Conservation (phyloP, 2,329 filamentous ascomycete species). For the Colletotrichum cuscutae region DNA sequence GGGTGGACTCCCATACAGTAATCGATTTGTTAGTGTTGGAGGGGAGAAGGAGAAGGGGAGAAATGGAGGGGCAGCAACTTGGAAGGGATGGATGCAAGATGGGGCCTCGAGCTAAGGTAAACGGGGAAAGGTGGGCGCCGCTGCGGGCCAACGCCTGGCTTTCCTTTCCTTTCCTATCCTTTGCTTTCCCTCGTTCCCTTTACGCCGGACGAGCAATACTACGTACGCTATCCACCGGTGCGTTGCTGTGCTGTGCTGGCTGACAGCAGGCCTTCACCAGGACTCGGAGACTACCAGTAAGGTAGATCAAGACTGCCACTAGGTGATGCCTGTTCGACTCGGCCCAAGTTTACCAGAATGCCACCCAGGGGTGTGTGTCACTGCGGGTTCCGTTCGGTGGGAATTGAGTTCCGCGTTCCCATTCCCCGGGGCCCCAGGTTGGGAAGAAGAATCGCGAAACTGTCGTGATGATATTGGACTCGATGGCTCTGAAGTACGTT, state of each 20-base stretch:
- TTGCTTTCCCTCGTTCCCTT: slow-evolving; percentile 8
- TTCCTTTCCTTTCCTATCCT: neutral
- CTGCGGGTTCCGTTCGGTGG: neutral
- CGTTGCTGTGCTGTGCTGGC: neutral
- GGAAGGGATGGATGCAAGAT: slow-evolving; percentile 15
- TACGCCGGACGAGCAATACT: neutral
- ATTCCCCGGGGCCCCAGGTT: neutral
- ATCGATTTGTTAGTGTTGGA: neutral
- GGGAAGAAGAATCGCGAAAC: neutral
- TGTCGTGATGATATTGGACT: too few species aligned
- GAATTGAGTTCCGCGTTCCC: neutral
- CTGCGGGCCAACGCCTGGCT: slow-evolving; percentile 28
- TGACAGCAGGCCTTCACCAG: neutral
- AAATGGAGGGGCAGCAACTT: neutral
- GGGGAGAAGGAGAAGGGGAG: neutral
- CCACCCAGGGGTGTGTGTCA: neutral
- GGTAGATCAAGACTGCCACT: neutral
- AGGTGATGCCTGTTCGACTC: slow-evolving; percentile 24
- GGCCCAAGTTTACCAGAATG: slow-evolving; percentile 15
- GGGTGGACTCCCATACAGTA: too few species aligned
- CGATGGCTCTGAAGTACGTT: neutral
- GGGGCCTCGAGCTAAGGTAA: neutral
- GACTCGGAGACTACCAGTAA: too few species aligned
- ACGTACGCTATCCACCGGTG: neutral
- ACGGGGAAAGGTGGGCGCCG: neutral